These are phyloP conservation scores for Mediolabrus comicus DNA, from an alignment of 108 stramenopile species.

Conservation along the genomic window DNA sequence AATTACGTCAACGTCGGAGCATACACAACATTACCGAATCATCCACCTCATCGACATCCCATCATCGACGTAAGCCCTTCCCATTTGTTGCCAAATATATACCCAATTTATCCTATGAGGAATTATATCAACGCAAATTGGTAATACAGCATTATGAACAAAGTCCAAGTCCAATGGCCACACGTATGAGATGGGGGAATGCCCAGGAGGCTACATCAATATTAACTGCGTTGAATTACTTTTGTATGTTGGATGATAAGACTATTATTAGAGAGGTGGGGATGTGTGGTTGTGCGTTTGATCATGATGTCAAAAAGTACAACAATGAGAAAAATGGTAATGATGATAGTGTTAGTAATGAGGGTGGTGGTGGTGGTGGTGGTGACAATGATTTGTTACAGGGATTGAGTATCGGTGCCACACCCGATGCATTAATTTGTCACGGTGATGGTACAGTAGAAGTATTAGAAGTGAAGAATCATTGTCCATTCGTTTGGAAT, in stretches of 20 bases:
- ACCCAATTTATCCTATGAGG: conserved; percentile 42
- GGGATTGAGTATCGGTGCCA: conserved; percentile 67
- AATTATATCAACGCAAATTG: conserved; percentile 19
- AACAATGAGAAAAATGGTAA: conserved; percentile 1
- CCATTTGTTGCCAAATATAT: conserved; percentile 74
- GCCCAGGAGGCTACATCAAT: conserved; percentile 82
- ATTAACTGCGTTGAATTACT: conserved; percentile 83
- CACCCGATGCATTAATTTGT: conserved; percentile 75
- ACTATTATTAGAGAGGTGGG: conserved; percentile 71
- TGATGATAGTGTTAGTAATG: conserved; percentile 33
- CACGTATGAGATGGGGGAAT: conserved; percentile 86
- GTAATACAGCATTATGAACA: conserved; percentile 12
- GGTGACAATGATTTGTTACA: conserved; percentile 21
- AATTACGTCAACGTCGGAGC: conserved; percentile 2
- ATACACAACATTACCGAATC: not conserved
- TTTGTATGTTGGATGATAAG: conserved; percentile 42
- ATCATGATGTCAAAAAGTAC: not conserved
- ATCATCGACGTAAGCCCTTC: conserved; percentile 12
- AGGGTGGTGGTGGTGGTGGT: conserved; percentile 59
- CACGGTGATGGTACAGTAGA: conserved; percentile 73
- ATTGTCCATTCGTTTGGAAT: conserved; percentile 83
- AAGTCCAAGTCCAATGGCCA: conserved; percentile 22
- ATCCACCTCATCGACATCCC: not conserved
- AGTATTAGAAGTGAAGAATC: conserved; percentile 88
- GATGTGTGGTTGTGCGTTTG: conserved; percentile 82